Evolutionary conservation across 306 rosid genomes (phyloP), one percentile per base, ranked within the genome.

Genomic region (Lathyrus sativus): DNA sequence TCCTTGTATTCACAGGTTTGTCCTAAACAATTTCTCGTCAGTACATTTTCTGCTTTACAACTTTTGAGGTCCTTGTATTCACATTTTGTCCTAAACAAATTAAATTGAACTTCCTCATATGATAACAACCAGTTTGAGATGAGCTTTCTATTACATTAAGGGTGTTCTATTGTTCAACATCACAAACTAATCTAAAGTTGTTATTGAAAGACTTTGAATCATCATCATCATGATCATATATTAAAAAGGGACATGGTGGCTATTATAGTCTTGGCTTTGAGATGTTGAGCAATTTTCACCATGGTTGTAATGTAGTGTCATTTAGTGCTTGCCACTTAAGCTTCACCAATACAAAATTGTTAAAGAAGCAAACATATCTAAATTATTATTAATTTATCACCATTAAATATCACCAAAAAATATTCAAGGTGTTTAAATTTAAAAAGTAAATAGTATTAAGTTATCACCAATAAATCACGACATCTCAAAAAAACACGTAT

Each of bases 1-100:
- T 79, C 85, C 56, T 85, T 90, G 74, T 93, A 93, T 73, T 80
- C 95, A 61, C 88, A 90, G 98, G 98, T 93, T 76, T 74, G 81
- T 73, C 80, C 39, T 15, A 18, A n/a, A 68, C n/a, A 1, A 14
- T 69, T 54, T 68, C 60, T 41, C 35, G 51, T 66, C 1, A 31
- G 37, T 56, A 22, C 29, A 24, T 22, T 69, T 41, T 65, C 14
- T 62, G 72, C 45, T 65, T 17, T 69, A 75, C n/a, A n/a, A n/a
- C n/a, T n/a, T n/a, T n/a, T n/a, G n/a, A n/a, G n/a, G n/a, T n/a
- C n/a, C n/a, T n/a, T n/a, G n/a, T n/a, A n/a, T n/a, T n/a, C n/a
- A n/a, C n/a, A n/a, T n/a, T n/a, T n/a, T n/a, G n/a, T n/a, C n/a
- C n/a, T n/a, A n/a, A n/a, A n/a, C 55, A 37, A 62, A 62, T 55